These are phyloP conservation scores for Auxenochlorella pyrenoidosa DNA, from an alignment of 139 green algal species.

Conservation along the genomic window DNA sequence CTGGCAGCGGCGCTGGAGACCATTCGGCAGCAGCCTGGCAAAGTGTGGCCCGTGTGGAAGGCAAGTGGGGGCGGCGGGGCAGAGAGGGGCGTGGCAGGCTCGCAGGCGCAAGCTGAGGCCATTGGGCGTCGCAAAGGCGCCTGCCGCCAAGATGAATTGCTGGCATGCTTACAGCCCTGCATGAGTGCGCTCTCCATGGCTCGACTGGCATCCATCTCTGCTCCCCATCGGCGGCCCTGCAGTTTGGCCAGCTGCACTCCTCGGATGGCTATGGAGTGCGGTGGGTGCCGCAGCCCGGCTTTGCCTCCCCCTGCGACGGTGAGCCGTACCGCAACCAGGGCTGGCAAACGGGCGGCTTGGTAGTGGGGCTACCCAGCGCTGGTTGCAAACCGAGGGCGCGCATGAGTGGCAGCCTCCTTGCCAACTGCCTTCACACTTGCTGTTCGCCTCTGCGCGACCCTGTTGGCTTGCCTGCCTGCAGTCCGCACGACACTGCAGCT, in stretches of 20 bases:
- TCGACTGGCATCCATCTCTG: too few species aligned
- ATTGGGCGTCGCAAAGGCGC: too few species aligned
- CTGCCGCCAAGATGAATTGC: neutral
- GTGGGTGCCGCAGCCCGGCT: neutral
- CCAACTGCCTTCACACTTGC: neutral
- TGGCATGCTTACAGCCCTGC: neutral
- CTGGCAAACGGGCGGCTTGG: neutral
- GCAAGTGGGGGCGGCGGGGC: neutral
- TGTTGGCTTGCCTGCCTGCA: neutral
- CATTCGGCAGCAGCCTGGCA: neutral
- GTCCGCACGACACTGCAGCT: constrained; percentile 9
- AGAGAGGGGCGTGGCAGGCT: too few species aligned
- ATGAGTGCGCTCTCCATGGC: too few species aligned
- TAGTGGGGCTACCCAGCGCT: neutral
- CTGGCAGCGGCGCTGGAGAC: constrained; percentile 1
- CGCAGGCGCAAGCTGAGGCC: neutral
- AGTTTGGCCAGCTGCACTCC: constrained; percentile 25
- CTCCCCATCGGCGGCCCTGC: neutral
- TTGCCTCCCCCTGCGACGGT: constrained; percentile 15
- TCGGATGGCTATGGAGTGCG: neutral
- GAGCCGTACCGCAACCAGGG: neutral
- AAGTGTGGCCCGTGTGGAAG: constrained; percentile 5
- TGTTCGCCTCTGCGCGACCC: too few species aligned
- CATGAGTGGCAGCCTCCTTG: too few species aligned
- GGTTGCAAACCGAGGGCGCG: too few species aligned